Evolutionary conservation across 2,329 filamentous ascomycete species (phyloP).

Genomic region (Fusarium heterosporum): DNA sequence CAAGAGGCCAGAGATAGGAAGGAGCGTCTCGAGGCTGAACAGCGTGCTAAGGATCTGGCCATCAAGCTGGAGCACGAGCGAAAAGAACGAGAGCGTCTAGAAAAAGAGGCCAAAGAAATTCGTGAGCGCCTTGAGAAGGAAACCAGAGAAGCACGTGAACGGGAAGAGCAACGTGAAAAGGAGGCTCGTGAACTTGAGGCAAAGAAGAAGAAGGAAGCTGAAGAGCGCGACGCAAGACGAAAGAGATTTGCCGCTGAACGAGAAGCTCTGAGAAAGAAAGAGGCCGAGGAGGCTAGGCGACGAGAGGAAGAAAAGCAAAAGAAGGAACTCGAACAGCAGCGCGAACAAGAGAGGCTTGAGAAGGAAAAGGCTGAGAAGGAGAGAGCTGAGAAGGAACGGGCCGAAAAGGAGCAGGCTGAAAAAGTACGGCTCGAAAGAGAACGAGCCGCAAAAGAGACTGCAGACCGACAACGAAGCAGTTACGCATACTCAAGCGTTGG

Average conservation of each 20-base stretch:
- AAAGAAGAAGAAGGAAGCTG: conserved; percentile 54
- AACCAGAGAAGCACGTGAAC: conserved; percentile 52
- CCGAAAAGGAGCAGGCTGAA: conserved; percentile 46
- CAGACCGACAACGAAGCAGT: conserved; percentile 59
- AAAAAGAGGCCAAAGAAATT: conserved; percentile 57
- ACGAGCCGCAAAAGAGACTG: conserved; percentile 48
- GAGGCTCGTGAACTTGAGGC: conserved; percentile 44
- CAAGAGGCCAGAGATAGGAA: conserved; percentile 49
- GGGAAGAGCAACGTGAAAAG: conserved; percentile 59
- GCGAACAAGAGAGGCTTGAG: conserved; percentile 55
- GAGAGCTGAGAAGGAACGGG: conserved; percentile 44
- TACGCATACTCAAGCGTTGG: conserved; percentile 75
- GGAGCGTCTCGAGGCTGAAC: conserved; percentile 47
- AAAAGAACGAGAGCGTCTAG: conserved; percentile 57
- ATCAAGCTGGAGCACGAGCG: conserved; percentile 55
- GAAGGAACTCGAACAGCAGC: conserved; percentile 52
- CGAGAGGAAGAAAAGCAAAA: conserved; percentile 53
- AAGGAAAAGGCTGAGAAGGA: conserved; percentile 35
- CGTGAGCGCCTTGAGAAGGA: conserved; percentile 59
- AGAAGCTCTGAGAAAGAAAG: conserved; percentile 40
- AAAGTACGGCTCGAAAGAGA: conserved; percentile 49
- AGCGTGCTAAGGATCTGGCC: conserved; percentile 48
- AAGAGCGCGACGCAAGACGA: conserved; percentile 52
- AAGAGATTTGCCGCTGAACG: conserved; percentile 41
- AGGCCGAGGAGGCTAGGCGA: conserved; percentile 41